These are phyloP conservation scores for Sphaerosporella brunnea DNA, from an alignment of 495 filamentous ascomycete species.

Conservation along the genomic window DNA sequence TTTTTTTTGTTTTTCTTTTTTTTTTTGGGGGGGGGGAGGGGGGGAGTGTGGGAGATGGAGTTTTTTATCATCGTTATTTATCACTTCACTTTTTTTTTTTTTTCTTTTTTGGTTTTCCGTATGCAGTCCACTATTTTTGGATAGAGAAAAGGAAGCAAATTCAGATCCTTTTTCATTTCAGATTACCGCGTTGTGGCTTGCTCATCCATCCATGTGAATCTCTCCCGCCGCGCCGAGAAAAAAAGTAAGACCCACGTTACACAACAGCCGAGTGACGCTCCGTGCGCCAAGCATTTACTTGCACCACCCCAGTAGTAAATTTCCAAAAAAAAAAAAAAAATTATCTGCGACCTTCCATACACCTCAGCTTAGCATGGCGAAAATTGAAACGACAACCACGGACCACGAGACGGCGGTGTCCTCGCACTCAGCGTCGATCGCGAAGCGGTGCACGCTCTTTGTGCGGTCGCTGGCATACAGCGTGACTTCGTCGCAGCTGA, in stretches of 20 bases:
- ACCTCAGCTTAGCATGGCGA: not conserved
- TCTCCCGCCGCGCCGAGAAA: too few relatives aligned
- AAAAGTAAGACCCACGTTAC: too few relatives aligned
- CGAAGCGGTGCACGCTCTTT: slow-evolving; percentile 54
- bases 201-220: too few relatives aligned
- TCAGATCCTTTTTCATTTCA: too few relatives aligned
- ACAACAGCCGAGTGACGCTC: too few relatives aligned
- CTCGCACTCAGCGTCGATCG: slow-evolving; percentile 14
- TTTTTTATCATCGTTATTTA: not conserved
- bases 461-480: slow-evolving; percentile 64
- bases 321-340: too few relatives aligned
- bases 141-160: too few relatives aligned
- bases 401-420: not conserved
- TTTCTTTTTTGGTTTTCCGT: not conserved
- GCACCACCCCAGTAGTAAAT: too few relatives aligned
- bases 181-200: too few relatives aligned
- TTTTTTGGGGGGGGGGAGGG: not conserved
- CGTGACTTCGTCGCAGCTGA: slow-evolving; percentile 64
- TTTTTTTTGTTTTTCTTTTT: slow-evolving; percentile 8
- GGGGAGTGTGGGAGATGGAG: not conserved
- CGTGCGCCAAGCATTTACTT: too few relatives aligned
- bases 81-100: not conserved
- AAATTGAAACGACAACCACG: not conserved
- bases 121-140: too few relatives aligned
- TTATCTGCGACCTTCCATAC: too few relatives aligned